Percentiles rank a stretch among this genome's conserved stretches.
Evolutionary conservation across 2,329 filamentous ascomycete species (phyloP).

Genomic region (Fusarium praegraminearum): DNA sequence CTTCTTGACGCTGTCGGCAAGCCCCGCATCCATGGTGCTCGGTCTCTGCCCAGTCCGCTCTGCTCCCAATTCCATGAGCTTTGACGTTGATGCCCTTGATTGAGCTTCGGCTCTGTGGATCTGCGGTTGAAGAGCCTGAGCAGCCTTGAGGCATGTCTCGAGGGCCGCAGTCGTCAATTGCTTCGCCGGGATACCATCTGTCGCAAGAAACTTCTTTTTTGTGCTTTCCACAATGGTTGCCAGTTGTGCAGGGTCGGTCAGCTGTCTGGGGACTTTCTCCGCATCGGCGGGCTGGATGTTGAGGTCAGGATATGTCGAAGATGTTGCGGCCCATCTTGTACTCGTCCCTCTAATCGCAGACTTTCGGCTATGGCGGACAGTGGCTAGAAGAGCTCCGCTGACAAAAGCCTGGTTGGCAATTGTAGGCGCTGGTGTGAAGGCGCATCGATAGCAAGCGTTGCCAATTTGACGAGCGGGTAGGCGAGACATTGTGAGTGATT

Average conservation of each 20-base stretch:
- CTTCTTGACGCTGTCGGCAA: constrained; percentile 61
- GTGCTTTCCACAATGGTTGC: constrained; percentile 58
- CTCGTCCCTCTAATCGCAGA: constrained; percentile 22
- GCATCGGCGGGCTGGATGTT: constrained; percentile 30
- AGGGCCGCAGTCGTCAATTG: constrained; percentile 59
- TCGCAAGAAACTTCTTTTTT: constrained; percentile 58
- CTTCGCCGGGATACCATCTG: constrained; percentile 59
- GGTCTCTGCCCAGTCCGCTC: constrained; percentile 51
- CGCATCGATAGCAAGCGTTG: constrained; percentile 60
- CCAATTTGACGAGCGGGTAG: constrained; percentile 50
- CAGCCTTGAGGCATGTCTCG: constrained; percentile 59
- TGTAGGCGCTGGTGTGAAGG: constrained; percentile 50
- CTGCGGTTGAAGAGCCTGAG: constrained; percentile 58
- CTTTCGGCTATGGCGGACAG: constrained; percentile 26
- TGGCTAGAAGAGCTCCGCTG: constrained; percentile 42
- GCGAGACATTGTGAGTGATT: constrained; percentile 54
- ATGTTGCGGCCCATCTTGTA: constrained; percentile 48
- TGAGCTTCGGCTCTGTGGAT: constrained; percentile 55
- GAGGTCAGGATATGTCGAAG: constrained; percentile 37
- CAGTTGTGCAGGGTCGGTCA: constrained; percentile 56
- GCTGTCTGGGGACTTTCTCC: constrained; percentile 42
- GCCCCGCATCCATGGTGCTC: constrained; percentile 49
- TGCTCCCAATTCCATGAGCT: constrained; percentile 62
- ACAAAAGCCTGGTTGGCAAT: constrained; percentile 43
- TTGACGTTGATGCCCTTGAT: constrained; percentile 63